Percentiles rank a stretch among this genome's conserved stretches.
These are phyloP conservation scores for Ganoderma lucidum DNA, from an alignment of 1,284 basidiomycete species.

Conservation along the genomic window DNA sequence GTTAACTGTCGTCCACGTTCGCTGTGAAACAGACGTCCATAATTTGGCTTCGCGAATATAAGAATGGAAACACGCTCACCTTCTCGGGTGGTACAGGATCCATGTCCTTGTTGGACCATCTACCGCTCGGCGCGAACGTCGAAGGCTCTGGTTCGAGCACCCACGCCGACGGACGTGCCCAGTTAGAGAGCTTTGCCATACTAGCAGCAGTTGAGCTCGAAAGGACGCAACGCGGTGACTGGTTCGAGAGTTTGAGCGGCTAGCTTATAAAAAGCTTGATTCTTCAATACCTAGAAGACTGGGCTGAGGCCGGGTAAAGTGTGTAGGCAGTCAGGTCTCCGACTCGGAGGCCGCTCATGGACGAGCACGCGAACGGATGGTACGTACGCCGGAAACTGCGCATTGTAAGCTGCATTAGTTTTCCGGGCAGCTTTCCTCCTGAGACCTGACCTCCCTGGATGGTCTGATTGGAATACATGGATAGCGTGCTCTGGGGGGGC, in stretches of 20 bases:
- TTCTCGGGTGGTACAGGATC: conserved; percentile 67
- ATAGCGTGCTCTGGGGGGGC: neutral
- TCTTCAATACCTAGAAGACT: neutral
- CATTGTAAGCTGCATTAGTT: neutral
- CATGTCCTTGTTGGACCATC: conserved; percentile 80
- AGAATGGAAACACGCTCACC: conserved; percentile 19
- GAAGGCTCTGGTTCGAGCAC: conserved; percentile 54
- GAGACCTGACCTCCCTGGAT: neutral
- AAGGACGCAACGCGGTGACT: neutral
- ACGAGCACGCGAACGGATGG: neutral
- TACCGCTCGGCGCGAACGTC: conserved; percentile 57
- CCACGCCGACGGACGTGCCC: conserved; percentile 46
- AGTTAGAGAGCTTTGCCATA: neutral
- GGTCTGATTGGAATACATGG: neutral
- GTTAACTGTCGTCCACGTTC: conserved; percentile 72
- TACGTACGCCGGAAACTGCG: neutral
- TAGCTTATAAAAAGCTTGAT: neutral
- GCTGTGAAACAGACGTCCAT: conserved; percentile 15
- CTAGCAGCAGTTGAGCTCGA: neutral
- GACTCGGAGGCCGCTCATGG: neutral
- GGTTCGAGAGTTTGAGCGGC: neutral
- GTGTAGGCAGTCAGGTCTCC: neutral
- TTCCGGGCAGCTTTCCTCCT: neutral
- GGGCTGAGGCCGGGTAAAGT: neutral
- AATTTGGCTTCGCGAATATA: no score